These are phyloP conservation scores for Chalaropsis thielavioides DNA, from an alignment of 2,329 filamentous ascomycete genomes.

Conservation along the genomic window DNA sequence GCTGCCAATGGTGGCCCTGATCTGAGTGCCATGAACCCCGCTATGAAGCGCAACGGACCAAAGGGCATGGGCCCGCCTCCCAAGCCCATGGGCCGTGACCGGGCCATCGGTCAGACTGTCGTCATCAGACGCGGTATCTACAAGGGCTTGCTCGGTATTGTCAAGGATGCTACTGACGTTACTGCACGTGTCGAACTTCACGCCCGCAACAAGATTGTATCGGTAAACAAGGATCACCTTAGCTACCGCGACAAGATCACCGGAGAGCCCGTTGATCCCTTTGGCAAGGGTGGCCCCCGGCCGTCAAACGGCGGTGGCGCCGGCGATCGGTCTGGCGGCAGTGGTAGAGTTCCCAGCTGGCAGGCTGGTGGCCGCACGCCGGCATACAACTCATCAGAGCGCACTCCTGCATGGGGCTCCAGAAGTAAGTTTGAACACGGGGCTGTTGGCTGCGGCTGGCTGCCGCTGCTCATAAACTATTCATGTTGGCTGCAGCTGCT, in stretches of 20 bases:
- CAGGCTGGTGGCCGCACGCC: slow-evolving; percentile 55
- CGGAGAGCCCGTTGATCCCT: slow-evolving; percentile 63
- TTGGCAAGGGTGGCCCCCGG: slow-evolving; percentile 31
- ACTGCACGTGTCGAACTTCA: slow-evolving; percentile 84
- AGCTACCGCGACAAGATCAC: slow-evolving; percentile 73
- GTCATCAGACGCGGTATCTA: slow-evolving; percentile 74
- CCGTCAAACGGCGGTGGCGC: slow-evolving; percentile 29
- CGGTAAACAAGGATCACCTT: slow-evolving; percentile 67
- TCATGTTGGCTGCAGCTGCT: neutral
- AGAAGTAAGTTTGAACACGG: slow-evolving; percentile 43
- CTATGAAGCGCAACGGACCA: slow-evolving; percentile 53
- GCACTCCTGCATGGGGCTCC: slow-evolving; percentile 64
- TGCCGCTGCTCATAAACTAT: too few relatives aligned
- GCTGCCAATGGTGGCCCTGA: slow-evolving; percentile 52
- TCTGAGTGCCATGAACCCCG: slow-evolving; percentile 82
- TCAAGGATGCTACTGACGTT: slow-evolving; percentile 82
- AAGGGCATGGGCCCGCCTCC: slow-evolving; percentile 47
- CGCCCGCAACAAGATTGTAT: slow-evolving; percentile 84
- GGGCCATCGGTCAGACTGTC: slow-evolving; percentile 79
- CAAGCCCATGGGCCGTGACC: slow-evolving; percentile 65
- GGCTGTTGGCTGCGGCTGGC: too few relatives aligned
- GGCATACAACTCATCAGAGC: slow-evolving; percentile 45
- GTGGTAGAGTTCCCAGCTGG: slow-evolving; percentile 40
- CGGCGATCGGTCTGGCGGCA: slow-evolving; percentile 31
- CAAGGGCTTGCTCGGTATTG: slow-evolving; percentile 87